Base-by-base conservation (phyloP, 2,329 filamentous ascomycete species). In the Endothia cerciana region DNA sequence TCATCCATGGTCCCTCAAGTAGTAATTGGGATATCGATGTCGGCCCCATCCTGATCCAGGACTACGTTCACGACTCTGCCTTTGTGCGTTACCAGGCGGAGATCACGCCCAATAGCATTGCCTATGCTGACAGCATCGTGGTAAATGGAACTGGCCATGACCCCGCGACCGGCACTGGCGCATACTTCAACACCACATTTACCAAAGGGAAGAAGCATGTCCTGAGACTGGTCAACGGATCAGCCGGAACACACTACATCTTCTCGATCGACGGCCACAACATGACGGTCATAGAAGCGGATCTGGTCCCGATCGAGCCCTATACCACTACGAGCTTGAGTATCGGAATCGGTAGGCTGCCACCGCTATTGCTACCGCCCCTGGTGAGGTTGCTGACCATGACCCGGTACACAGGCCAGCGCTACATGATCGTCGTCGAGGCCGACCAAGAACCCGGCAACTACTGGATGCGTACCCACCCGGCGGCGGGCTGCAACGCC, bases 21-120 rank as follows among this genome's bases (percentile, higher is more conserved):
- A 75, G 74, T 28, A 76, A 82, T 67, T 83, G 81, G 71, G 82
- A 85, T 62, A 73, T 79, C 38, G 83, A 86, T 69, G 74, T 83
- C 1, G 82, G 82, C 19, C 72, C 78, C 5, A 70, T 83, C 0
- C 76, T 82, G 10, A 73, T 85, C 13, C 79, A 79, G 10, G 83
- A 86, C 68, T 85, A 81, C 78, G 81, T 81, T 69, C 78, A 79
- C 60, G 64, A 70, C 19, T 70, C 67, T 10, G 64, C 72, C 0
- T 70, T 70, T 55, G 41, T 70, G 17, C 68, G 58, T 7, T 73
- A 68, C 38, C 55, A 69, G n/a, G 58, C 53, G 11, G 72, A 72
- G 64, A 70, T 69, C 33, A 57, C 40, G 4, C 40, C 25, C 2
- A 59, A 40, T 13, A 49, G 61, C 6, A 49, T 63, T n/a, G 61